These are phyloP conservation scores for Lentinus tigrinus DNA, from an alignment of 768 basidiomycete genomes.

Conservation along the genomic window DNA sequence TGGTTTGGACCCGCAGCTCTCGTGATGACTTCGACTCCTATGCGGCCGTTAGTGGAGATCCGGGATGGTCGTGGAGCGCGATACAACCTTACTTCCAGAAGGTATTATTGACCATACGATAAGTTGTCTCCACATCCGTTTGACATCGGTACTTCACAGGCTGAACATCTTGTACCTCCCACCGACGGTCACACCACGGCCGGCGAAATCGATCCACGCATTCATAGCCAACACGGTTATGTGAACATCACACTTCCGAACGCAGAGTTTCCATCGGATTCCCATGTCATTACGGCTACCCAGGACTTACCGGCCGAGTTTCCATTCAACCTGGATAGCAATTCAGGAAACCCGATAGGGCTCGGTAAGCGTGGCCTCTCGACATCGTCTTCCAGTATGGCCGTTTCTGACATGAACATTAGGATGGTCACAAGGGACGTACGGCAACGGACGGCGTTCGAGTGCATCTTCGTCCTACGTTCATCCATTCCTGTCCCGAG, in stretches of 20 bases:
- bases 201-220: conserved; percentile 20
- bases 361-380: conserved; percentile 17
- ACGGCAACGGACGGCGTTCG: conserved; percentile 2
- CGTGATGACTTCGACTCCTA: conserved; percentile 25
- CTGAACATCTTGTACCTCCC: conserved; percentile 22
- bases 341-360: conserved; percentile 24
- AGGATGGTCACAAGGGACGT: conserved; percentile 16
- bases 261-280: background rate
- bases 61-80: conserved; percentile 28
- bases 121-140: background rate
- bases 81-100: conserved; percentile 23
- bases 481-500: conserved; percentile 2
- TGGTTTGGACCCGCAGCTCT: conserved; percentile 29
- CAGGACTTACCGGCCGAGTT: conserved; percentile 19
- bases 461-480: conserved; percentile 12
- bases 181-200: conserved; percentile 22
- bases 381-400: too few relatives aligned
- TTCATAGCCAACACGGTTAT: conserved; percentile 25
- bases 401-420: background rate
- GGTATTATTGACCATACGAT: conserved; percentile 4
- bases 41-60: conserved; percentile 27
- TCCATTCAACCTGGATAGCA: conserved; percentile 26
- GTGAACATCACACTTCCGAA: conserved; percentile 21
- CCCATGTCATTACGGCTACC: conserved; percentile 10
- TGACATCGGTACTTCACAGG: conserved; percentile 3